These are phyloP conservation scores for Marasmius oreades DNA, from an alignment of 1,284 basidiomycete species.

Conservation along the genomic window DNA sequence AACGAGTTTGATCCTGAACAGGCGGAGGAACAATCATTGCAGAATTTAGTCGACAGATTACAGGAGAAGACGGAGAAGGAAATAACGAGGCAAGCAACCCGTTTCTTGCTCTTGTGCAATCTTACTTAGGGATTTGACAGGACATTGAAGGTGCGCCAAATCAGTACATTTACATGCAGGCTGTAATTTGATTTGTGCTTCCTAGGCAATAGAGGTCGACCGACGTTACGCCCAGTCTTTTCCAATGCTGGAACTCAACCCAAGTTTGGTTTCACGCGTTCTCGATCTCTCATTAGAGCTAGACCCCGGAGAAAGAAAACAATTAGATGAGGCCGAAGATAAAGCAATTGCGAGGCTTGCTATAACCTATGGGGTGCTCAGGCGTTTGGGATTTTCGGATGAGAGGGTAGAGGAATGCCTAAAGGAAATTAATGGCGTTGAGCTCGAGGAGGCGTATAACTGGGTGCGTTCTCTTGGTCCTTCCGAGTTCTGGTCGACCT, in stretches of 20 bases:
- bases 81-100: constrained; percentile 61
- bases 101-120: constrained; percentile 10
- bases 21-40: constrained; percentile 54
- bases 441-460: constrained; percentile 88
- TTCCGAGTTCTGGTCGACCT: constrained; percentile 9
- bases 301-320: constrained; percentile 32
- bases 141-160: constrained; percentile 39
- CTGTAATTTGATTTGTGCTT: background rate
- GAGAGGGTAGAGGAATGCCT: constrained; percentile 71
- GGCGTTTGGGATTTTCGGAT: constrained; percentile 79
- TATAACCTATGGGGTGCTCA: constrained; percentile 80
- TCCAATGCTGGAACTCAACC: constrained; percentile 64
- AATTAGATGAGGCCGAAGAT: constrained; percentile 57
- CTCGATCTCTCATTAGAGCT: constrained; percentile 47
- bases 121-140: constrained; percentile 19
- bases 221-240: constrained; percentile 71
- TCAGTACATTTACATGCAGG: constrained; percentile 2
- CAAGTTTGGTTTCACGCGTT: constrained; percentile 55
- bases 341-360: constrained; percentile 73
- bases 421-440: constrained; percentile 56
- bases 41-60: constrained; percentile 73
- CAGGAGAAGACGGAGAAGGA: constrained; percentile 93
- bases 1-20: constrained; percentile 36
- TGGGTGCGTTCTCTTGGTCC: constrained; percentile 62
- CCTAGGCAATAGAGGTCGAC: constrained; percentile 81